Conservation (phyloP, 2,329 filamentous ascomycete genomes). For the Xylaria polymorpha region DNA sequence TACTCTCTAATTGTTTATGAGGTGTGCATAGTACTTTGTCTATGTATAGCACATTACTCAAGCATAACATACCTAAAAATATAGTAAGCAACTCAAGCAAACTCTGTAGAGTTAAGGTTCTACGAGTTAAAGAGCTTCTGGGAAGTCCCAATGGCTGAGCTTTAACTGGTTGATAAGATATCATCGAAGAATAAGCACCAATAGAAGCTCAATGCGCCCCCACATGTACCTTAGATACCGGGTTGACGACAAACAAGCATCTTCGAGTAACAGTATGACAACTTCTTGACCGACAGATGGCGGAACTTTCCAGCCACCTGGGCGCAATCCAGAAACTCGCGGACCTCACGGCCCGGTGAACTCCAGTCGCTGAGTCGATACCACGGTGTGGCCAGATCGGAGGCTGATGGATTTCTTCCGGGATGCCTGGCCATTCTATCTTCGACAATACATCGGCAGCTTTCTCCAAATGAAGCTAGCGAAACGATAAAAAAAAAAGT, state of each 20-base stretch:
- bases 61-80: background rate
- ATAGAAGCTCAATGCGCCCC: constrained; percentile 39
- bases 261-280: constrained; percentile 25
- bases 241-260: constrained; percentile 12
- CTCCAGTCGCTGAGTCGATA: constrained; percentile 5
- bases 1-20: background rate
- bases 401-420: background rate
- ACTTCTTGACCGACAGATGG: constrained; percentile 15
- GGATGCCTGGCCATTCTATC: constrained; percentile 8
- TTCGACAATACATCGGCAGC: constrained; percentile 6
- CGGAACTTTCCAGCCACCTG: constrained; percentile 10
- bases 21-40: background rate
- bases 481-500: background rate
- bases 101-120: constrained; percentile 15
- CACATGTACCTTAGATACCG: constrained; percentile 24
- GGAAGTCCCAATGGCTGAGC: constrained; percentile 5
- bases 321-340: background rate
- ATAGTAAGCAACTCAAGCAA: constrained; percentile 16
- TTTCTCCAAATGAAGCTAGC: background rate
- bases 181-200: constrained; percentile 19
- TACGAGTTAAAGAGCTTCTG: constrained; percentile 21
- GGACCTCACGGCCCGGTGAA: constrained; percentile 2
- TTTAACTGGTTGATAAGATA: constrained; percentile 10
- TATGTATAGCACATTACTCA: constrained; percentile 3
- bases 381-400: background rate